These are phyloP conservation scores for Cytospora chrysosperma DNA, from an alignment of 2,329 filamentous ascomycete species.

Conservation along the genomic window DNA sequence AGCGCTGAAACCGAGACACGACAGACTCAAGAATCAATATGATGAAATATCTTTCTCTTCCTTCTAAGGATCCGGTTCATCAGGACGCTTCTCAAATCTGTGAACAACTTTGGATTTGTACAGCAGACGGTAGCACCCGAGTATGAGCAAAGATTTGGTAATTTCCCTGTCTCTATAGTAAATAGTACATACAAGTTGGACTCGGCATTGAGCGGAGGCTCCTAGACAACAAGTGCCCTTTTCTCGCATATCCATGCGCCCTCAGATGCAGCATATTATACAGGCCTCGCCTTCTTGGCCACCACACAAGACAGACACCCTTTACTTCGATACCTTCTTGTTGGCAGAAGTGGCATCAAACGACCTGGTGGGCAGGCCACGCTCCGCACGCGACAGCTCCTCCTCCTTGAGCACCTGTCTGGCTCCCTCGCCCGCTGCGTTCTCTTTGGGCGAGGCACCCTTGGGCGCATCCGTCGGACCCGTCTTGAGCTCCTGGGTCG, in stretches of 20 bases:
- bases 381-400: slow-evolving; percentile 16
- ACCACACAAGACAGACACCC: not conserved
- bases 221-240: not conserved
- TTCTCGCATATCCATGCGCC: slow-evolving; percentile 11
- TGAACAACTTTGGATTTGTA: not conserved
- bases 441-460: not conserved
- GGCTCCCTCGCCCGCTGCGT: not conserved
- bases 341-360: slow-evolving; percentile 37
- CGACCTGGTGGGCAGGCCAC: slow-evolving; percentile 29
- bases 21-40: not conserved
- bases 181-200: not conserved
- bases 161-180: not conserved
- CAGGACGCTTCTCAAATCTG: not conserved
- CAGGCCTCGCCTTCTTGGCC: slow-evolving; percentile 19
- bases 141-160: not conserved
- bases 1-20: not conserved
- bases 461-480: slow-evolving; percentile 5
- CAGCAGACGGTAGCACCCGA: not conserved
- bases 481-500: not conserved
- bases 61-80: not conserved
- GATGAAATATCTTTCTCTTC: no score
- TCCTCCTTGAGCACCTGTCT: slow-evolving; percentile 3
- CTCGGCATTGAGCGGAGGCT: not conserved
- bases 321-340: slow-evolving; percentile 21
- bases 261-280: slow-evolving; percentile 29